Evolutionary conservation across 441 rosid genomes (phyloP).

Genomic region (California macrophylla): DNA sequence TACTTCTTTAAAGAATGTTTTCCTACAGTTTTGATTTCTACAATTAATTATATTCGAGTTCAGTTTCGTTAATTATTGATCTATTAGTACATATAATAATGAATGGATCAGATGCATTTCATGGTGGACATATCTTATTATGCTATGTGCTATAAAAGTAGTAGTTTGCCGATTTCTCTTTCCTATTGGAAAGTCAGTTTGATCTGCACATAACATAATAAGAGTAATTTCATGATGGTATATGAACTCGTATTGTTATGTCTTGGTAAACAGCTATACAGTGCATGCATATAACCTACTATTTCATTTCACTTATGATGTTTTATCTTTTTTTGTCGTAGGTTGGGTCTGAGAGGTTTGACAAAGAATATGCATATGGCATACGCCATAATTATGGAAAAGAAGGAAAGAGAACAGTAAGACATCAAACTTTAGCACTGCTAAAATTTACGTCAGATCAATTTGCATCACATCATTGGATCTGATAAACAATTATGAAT

Average conservation of each 20-base stretch:
- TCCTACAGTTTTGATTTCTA: neutral
- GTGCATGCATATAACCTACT: neutral
- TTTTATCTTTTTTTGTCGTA: conserved; percentile 14
- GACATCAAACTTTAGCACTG: conserved; percentile 19
- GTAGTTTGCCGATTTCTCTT: neutral
- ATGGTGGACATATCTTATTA: neutral
- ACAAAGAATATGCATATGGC: conserved; percentile 81
- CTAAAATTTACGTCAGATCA: neutral
- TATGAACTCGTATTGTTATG: neutral
- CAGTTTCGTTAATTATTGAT: neutral
- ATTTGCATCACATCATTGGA: neutral
- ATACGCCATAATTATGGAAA: conserved; percentile 88
- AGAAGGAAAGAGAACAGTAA: conserved; percentile 91
- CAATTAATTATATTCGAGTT: neutral
- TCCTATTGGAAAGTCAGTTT: neutral
- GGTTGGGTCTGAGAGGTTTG: conserved; percentile 92
- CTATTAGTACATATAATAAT: neutral
- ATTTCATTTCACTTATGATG: neutral
- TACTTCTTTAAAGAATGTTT: neutral
- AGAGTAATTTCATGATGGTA: conserved; percentile 3
- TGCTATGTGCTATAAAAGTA: neutral
- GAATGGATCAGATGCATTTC: neutral
- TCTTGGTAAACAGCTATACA: too few species aligned
- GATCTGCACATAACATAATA: neutral
- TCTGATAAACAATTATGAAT: neutral